Percentiles rank a stretch among this genome's conserved stretches.
Evolutionary conservation across 176 grass and related monocot species (phyloP).

Genomic region (Bothriochloa decipiens): DNA sequence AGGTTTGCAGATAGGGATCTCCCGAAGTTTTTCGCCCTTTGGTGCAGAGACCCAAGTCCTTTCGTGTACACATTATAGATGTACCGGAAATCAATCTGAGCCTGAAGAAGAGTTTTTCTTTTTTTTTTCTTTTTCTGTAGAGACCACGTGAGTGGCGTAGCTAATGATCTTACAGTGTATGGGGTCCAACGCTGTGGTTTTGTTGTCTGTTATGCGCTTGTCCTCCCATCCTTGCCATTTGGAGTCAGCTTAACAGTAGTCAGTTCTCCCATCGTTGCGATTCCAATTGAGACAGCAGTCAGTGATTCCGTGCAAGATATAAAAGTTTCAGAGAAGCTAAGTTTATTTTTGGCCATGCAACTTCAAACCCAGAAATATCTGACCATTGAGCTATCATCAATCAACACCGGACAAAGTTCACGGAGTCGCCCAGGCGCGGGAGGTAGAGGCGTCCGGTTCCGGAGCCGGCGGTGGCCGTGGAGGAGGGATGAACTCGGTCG

Average conservation of each 20-base stretch:
- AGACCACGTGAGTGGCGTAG: not conserved
- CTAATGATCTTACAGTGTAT: slow-evolving; percentile 5
- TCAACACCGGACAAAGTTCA: too few relatives aligned
- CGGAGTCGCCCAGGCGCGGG: too few relatives aligned
- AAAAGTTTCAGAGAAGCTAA: too few relatives aligned
- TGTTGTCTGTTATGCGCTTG: not conserved
- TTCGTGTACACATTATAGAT: not conserved
- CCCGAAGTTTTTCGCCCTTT: not conserved
- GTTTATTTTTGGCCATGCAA: too few relatives aligned
- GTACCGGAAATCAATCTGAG: slow-evolving; percentile 5
- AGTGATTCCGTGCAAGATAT: too few relatives aligned
- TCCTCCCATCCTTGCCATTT: not conserved
- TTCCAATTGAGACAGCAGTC: too few relatives aligned
- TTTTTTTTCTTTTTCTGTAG: slow-evolving; percentile 1
- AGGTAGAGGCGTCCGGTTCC: too few relatives aligned
- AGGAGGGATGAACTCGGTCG: too few relatives aligned
- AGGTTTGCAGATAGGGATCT: slow-evolving; percentile 26
- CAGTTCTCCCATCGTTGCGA: too few relatives aligned
- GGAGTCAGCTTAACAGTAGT: not conserved
- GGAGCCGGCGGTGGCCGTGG: too few relatives aligned
- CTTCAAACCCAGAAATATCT: too few relatives aligned
- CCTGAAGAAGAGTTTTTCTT: not conserved
- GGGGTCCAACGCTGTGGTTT: not conserved
- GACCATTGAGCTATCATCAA: too few relatives aligned
- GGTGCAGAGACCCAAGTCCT: not conserved